Percentiles rank a stretch among this genome's conserved stretches.
These are phyloP conservation scores for Zarea fungicola DNA, from an alignment of 2,329 filamentous ascomycete species.

Conservation along the genomic window DNA sequence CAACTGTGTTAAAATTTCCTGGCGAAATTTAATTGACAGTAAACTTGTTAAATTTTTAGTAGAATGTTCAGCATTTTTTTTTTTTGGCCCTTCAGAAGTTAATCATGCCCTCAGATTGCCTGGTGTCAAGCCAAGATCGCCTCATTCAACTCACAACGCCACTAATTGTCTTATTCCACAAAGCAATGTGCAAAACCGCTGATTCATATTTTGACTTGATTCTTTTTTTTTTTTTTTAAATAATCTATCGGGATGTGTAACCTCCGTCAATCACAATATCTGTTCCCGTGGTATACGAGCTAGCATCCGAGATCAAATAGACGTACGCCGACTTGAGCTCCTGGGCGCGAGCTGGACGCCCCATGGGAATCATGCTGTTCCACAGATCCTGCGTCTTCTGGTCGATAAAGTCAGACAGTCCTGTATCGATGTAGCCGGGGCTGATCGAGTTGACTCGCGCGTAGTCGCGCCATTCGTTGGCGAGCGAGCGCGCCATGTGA, in stretches of 20 bases:
- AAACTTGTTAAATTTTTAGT: too few relatives aligned
- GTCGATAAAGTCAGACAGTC: slow-evolving; percentile 62
- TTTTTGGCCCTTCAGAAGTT: too few relatives aligned
- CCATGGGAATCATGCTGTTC: slow-evolving; percentile 71
- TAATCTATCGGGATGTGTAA: slow-evolving; percentile 45
- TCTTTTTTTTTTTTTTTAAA: background rate
- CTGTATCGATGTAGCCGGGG: slow-evolving; percentile 64
- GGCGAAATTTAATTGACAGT: too few relatives aligned
- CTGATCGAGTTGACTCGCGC: slow-evolving; percentile 62
- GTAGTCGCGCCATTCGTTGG: slow-evolving; percentile 65
- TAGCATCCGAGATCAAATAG: slow-evolving; percentile 70
- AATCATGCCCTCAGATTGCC: too few relatives aligned
- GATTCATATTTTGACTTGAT: too few relatives aligned
- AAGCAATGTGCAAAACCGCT: too few relatives aligned
- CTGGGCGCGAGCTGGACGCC: slow-evolving; percentile 59
- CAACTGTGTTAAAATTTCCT: too few relatives aligned
- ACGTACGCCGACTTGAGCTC: slow-evolving; percentile 76
- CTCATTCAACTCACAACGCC: too few relatives aligned
- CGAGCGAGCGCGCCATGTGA: slow-evolving; percentile 41
- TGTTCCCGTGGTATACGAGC: slow-evolving; percentile 67
- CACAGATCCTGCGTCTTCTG: slow-evolving; percentile 65
- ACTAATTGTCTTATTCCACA: too few relatives aligned
- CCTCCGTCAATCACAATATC: slow-evolving; percentile 70
- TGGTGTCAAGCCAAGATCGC: too few relatives aligned
- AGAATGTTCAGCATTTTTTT: too few relatives aligned